Percentiles rank a stretch among this genome's conserved stretches.
phyloP scores from a whole-genome alignment of 2,329 filamentous ascomycete species.

The Hysterium pulicare region DNA sequence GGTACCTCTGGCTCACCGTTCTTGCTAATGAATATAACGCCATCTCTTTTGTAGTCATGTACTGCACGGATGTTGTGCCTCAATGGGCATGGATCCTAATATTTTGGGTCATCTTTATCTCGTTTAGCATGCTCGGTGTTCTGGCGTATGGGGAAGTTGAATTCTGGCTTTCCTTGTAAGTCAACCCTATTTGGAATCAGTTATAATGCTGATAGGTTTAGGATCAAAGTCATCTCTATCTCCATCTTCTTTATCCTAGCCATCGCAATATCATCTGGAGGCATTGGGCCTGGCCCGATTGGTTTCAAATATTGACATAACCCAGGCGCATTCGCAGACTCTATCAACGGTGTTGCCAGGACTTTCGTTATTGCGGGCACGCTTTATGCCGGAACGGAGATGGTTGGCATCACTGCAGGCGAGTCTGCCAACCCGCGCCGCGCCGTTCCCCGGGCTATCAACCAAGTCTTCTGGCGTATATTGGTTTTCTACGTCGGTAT shows the following conservation, averaged over 20 bases:
- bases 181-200: conserved; percentile 24
- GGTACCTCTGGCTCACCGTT: conserved; percentile 47
- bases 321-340: conserved; percentile 16
- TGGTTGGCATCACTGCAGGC: conserved; percentile 13
- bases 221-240: conserved; percentile 13
- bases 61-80: conserved; percentile 45
- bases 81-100: conserved; percentile 48
- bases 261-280: conserved; percentile 12
- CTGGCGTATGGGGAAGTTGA: conserved; percentile 54
- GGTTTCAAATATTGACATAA: conserved; percentile 31
- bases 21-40: conserved; percentile 45
- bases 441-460: conserved; percentile 9
- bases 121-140: conserved; percentile 40
- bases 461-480: conserved; percentile 14
- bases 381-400: conserved; percentile 16
- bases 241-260: conserved; percentile 15
- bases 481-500: conserved; percentile 11
- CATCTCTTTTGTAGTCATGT: conserved; percentile 44
- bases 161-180: conserved; percentile 33
- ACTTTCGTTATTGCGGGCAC: conserved; percentile 15
- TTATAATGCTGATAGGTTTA: too few species aligned
- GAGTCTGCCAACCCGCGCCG: conserved; percentile 10
- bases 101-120: conserved; percentile 45
- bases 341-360: conserved; percentile 15
- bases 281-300: conserved; percentile 12